phyloP scores from a whole-genome alignment of 768 basidiomycete species.

The Termitomyces sp. region DNA sequence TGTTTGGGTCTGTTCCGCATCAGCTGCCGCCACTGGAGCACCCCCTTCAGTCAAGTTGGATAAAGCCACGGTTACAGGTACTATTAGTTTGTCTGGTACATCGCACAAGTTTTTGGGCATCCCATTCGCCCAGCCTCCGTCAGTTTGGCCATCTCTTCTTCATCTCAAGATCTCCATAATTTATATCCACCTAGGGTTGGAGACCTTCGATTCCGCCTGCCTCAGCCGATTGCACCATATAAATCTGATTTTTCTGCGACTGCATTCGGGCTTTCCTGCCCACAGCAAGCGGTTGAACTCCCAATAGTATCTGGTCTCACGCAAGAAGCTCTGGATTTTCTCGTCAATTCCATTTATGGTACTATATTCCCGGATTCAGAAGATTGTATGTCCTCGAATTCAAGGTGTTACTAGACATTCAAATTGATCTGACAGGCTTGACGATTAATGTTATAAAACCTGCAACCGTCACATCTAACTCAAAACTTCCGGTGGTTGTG shows the following conservation, averaged over 20 bases:
- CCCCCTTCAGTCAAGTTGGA: conserved; percentile 35
- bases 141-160: conserved; percentile 11
- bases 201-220: conserved; percentile 37
- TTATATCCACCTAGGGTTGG: conserved; percentile 21
- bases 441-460: conserved; percentile 40
- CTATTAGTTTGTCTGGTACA: conserved; percentile 19
- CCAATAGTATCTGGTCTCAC: conserved; percentile 24
- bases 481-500: conserved; percentile 36
- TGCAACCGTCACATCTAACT: conserved; percentile 20
- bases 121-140: conserved; percentile 48
- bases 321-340: conserved; percentile 22
- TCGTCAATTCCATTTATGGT: conserved; percentile 22
- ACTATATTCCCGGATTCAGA: conserved; percentile 27
- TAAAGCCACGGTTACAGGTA: conserved; percentile 37
- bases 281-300: conserved; percentile 33
- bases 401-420: conserved; percentile 2
- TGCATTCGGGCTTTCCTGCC: conserved; percentile 41
- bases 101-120: conserved; percentile 41
- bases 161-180: not conserved
- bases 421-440: conserved; percentile 25
- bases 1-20: conserved; percentile 1
- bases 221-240: conserved; percentile 32
- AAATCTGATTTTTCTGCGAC: conserved; percentile 30
- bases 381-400: conserved; percentile 33
- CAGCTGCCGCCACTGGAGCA: not conserved